Percentiles rank a stretch among this genome's conserved stretches.
These are phyloP conservation scores for Chlorella vulgaris DNA, from an alignment of 139 green algal species.

Conservation along the genomic window DNA sequence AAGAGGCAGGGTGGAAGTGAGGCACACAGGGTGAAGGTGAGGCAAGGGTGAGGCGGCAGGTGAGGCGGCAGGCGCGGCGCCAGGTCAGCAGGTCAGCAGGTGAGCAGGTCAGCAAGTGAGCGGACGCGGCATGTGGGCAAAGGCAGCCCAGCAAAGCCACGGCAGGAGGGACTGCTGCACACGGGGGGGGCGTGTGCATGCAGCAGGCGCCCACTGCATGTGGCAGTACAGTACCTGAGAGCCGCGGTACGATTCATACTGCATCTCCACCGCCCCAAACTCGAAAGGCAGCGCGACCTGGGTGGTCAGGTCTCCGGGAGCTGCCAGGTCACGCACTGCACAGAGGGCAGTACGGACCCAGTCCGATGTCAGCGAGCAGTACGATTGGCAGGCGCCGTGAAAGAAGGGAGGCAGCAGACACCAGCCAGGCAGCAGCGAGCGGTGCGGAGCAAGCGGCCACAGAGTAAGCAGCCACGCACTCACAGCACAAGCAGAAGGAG, in stretches of 20 bases:
- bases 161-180: background rate
- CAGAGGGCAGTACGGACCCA: background rate
- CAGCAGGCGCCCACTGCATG: background rate
- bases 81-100: too few species aligned
- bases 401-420: too few species aligned
- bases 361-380: too few species aligned
- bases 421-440: too few species aligned
- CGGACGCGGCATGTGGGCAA: background rate
- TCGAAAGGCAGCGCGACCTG: constrained; percentile 86
- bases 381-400: too few species aligned
- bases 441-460: too few species aligned
- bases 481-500: too few species aligned
- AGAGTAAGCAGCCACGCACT: too few species aligned
- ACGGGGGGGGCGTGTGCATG: background rate
- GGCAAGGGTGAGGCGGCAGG: background rate
- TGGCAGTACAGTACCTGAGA: constrained; percentile 53
- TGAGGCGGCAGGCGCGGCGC: too few species aligned
- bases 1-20: background rate
- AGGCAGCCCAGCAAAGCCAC: background rate
- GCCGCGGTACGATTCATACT: constrained; percentile 96
- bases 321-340: constrained; percentile 80
- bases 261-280: constrained; percentile 96
- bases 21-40: background rate
- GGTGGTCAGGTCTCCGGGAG: constrained; percentile 82
- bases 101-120: too few species aligned